Percentiles rank a stretch among this genome's conserved stretches.
These are phyloP conservation scores for Eucalyptus tenuipes DNA, from an alignment of 345 rosid species.

Conservation along the genomic window DNA sequence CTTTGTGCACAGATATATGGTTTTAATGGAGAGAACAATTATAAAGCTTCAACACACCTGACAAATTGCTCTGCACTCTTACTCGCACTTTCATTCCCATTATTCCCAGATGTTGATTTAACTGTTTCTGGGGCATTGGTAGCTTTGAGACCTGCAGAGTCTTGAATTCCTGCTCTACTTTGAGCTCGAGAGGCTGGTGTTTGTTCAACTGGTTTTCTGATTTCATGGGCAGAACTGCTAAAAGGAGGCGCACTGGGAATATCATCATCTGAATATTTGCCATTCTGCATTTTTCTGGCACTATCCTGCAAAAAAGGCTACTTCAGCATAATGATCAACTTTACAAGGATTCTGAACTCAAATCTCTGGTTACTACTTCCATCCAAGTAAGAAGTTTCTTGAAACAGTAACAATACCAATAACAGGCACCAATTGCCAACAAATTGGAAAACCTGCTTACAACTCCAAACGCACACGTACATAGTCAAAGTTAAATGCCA, in stretches of 20 bases:
- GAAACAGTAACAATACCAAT: not conserved
- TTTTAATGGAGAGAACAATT: not conserved
- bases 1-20: not conserved
- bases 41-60: slow-evolving; percentile 26
- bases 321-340: not conserved
- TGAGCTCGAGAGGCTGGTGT: slow-evolving; percentile 7
- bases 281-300: slow-evolving; percentile 16
- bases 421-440: not conserved
- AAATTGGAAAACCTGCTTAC: not conserved
- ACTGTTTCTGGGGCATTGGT: slow-evolving; percentile 10
- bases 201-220: slow-evolving; percentile 15
- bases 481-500: not conserved
- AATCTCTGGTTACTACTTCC: not conserved
- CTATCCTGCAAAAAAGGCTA: slow-evolving; percentile 26
- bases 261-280: slow-evolving; percentile 31
- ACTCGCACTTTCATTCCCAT: slow-evolving; percentile 20
- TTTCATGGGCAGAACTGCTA: slow-evolving; percentile 43
- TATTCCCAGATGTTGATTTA: slow-evolving; percentile 11
- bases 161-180: not conserved
- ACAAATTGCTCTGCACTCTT: slow-evolving; percentile 28
- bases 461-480: not conserved
- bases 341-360: not conserved
- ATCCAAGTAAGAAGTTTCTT: not conserved
- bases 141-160: slow-evolving; percentile 7
- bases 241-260: slow-evolving; percentile 91